phyloP scores from a whole-genome alignment of 306 rosid species.

The Neltuma alba region DNA sequence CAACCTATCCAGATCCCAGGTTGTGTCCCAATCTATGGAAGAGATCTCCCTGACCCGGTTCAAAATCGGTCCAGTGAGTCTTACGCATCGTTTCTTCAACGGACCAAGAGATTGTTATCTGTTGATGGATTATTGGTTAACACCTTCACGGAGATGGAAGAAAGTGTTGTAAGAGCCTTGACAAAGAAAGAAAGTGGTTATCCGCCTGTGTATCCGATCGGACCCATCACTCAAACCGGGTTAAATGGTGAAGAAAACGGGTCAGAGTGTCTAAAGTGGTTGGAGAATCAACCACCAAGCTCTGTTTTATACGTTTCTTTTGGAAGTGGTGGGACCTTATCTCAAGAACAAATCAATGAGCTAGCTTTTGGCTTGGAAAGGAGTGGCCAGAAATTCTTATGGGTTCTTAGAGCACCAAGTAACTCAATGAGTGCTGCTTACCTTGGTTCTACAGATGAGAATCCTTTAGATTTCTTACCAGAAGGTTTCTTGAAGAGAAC shows the following conservation, averaged over 20 bases:
- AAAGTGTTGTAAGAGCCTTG: not conserved
- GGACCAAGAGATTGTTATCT: not conserved
- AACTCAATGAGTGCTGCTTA: conserved; percentile 23
- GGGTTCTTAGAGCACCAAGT: conserved; percentile 16
- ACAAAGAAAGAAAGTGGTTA: too few relatives aligned
- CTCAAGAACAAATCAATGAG: not conserved
- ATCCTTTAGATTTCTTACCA: conserved; percentile 31
- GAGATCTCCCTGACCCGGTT: conserved; percentile 28
- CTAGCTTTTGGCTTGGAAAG: too few relatives aligned
- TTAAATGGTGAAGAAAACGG: not conserved
- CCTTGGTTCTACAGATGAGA: not conserved
- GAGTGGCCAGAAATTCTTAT: conserved; percentile 19
- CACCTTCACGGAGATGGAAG: conserved; percentile 36
- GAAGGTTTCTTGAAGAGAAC: conserved; percentile 33
- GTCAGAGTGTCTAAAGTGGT: not conserved
- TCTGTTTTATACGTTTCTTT: not conserved
- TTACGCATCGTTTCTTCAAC: conserved; percentile 28
- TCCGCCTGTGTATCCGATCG: too few relatives aligned
- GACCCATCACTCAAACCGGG: conserved; percentile 34
- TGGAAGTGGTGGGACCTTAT: conserved; percentile 27
- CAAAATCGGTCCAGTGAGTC: conserved; percentile 29
- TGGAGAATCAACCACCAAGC: not conserved
- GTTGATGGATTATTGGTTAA: conserved; percentile 36
- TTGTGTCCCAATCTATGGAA: conserved; percentile 34
- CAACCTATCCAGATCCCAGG: conserved; percentile 37